phyloP scores from a whole-genome alignment of 306 rosid genomes.

The Corylus americana region DNA sequence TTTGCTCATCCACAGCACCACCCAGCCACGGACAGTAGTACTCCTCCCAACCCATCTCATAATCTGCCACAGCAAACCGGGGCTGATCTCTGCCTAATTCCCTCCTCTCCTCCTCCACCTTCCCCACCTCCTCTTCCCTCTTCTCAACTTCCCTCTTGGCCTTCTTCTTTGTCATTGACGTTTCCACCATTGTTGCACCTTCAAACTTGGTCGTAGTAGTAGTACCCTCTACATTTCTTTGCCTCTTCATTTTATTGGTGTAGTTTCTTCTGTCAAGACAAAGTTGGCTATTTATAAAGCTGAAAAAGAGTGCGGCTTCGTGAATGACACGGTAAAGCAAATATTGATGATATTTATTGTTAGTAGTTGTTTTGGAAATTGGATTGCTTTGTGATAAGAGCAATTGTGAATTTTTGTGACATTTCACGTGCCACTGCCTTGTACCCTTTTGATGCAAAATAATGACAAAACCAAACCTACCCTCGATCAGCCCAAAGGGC shows the following conservation, averaged over 20 bases:
- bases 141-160: slow-evolving; percentile 36
- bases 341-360: background rate
- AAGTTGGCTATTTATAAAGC: background rate
- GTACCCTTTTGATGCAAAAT: background rate
- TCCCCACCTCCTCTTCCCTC: slow-evolving; percentile 5
- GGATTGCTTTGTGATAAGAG: background rate
- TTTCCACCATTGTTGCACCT: slow-evolving; percentile 9
- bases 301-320: background rate
- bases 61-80: slow-evolving; percentile 20
- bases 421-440: slow-evolving; percentile 25
- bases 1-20: slow-evolving; percentile 55
- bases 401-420: background rate
- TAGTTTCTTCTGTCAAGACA: background rate
- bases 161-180: slow-evolving; percentile 39
- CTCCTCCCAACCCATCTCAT: slow-evolving; percentile 34
- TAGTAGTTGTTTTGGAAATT: background rate
- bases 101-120: slow-evolving; percentile 14
- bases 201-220: slow-evolving; percentile 32
- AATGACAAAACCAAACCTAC: background rate
- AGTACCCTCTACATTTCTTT: slow-evolving; percentile 32
- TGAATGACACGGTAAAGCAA: slow-evolving; percentile 21
- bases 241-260: slow-evolving; percentile 54
- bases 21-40: slow-evolving; percentile 41
- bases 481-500: slow-evolving; percentile 9
- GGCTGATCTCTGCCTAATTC: slow-evolving; percentile 11